A percentile compares a stretch with the other conserved stretches of the same genome.
phyloP scores from a whole-genome alignment of 192 early-diverging fungal species.

The Backusella tarrabulga region DNA sequence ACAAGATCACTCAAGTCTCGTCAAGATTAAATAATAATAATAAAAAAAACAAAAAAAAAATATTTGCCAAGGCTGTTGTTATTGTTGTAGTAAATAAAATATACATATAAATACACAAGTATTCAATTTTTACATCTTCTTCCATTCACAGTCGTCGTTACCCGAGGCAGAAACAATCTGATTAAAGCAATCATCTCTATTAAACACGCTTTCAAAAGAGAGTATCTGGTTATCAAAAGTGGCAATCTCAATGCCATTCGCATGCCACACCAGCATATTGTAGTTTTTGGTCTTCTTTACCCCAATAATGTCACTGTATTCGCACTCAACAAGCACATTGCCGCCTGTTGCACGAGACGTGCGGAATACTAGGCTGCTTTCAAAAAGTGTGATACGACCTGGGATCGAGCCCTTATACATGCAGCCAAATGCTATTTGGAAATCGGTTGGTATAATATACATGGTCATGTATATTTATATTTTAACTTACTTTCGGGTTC shows the following conservation, averaged over 20 bases:
- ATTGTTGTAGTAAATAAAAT: not conserved
- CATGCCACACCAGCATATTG: constrained; percentile 26
- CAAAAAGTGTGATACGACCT: constrained; percentile 13
- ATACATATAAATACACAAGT: not conserved
- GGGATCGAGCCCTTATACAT: constrained; percentile 20
- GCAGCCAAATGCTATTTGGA: constrained; percentile 6
- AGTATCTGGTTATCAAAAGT: constrained; percentile 19
- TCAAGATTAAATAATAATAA: constrained; percentile 36
- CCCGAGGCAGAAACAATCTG: constrained; percentile 17
- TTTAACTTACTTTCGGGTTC: not conserved
- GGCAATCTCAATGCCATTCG: constrained; percentile 21
- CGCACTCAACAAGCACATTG: constrained; percentile 17
- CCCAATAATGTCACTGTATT: constrained; percentile 21
- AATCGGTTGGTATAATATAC: too few relatives aligned
- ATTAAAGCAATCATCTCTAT: constrained; percentile 33
- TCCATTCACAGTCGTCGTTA: constrained; percentile 20
- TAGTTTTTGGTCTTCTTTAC: constrained; percentile 29
- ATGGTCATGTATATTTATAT: too few relatives aligned
- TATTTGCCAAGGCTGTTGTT: not conserved
- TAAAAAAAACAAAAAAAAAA: not conserved
- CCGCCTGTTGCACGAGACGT: constrained; percentile 25
- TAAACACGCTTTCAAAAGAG: constrained; percentile 26
- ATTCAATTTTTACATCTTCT: constrained; percentile 4
- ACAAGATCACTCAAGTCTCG: constrained; percentile 84
- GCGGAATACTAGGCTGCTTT: constrained; percentile 8